These are phyloP conservation scores for Linnemannia zychae DNA, from an alignment of 192 early-diverging fungal genomes.

Conservation along the genomic window DNA sequence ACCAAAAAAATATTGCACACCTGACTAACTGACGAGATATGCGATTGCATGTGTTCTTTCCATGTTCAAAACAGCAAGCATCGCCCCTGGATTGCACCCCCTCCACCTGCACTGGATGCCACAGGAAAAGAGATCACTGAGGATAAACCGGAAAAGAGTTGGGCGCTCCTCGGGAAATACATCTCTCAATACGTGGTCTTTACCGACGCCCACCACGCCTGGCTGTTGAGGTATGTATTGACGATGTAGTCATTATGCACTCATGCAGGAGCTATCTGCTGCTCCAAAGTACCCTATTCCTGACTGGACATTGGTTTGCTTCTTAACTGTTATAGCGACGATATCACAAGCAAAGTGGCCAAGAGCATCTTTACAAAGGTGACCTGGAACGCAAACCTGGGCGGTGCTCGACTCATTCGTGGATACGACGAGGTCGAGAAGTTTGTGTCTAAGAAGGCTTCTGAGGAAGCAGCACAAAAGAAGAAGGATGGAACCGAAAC, in stretches of 20 bases:
- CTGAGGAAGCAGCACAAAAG: conserved; percentile 45
- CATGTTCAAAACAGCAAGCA: conserved; percentile 61
- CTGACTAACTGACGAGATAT: conserved; percentile 12
- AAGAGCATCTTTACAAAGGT: conserved; percentile 75
- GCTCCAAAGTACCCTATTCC: background rate
- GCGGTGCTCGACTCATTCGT: conserved; percentile 77
- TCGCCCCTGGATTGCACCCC: conserved; percentile 66
- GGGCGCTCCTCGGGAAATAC: conserved; percentile 84
- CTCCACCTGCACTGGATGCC: conserved; percentile 37
- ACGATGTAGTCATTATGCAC: background rate
- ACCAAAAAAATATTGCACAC: background rate
- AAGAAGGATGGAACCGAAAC: conserved; percentile 56
- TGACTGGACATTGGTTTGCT: background rate
- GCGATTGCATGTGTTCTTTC: background rate
- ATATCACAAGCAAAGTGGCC: conserved; percentile 69
- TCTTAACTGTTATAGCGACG: conserved; percentile 58
- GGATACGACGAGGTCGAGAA: conserved; percentile 83
- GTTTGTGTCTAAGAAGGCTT: conserved; percentile 57
- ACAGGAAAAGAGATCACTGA: conserved; percentile 38
- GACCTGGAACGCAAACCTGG: conserved; percentile 66
- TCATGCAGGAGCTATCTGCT: background rate
- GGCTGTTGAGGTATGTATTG: conserved; percentile 64
- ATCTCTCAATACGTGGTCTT: conserved; percentile 83
- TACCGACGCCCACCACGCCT: conserved; percentile 71
- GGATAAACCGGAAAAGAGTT: conserved; percentile 67